Conservation (phyloP, 163 green algal genomes). For the Coccomyxa subellipsoidea region DNA sequence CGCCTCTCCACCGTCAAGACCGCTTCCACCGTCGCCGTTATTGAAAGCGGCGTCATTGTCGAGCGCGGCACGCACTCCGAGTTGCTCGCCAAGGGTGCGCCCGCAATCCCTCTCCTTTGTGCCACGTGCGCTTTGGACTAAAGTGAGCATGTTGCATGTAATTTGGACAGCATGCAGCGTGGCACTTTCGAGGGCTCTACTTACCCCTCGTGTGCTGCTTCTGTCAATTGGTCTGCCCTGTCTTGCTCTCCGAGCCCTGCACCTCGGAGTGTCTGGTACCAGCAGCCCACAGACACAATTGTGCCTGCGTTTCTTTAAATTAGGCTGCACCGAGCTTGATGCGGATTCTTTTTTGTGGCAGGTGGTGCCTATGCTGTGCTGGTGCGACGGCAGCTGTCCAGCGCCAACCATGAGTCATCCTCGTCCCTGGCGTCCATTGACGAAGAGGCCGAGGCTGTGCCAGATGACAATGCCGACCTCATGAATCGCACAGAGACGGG, state of each 20-base stretch:
- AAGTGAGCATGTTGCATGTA: too few relatives aligned
- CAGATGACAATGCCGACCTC: neutral
- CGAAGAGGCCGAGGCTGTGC: conserved; percentile 3
- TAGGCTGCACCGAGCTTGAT: neutral
- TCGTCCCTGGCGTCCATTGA: neutral
- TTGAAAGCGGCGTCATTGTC: conserved; percentile 35
- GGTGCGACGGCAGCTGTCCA: conserved; percentile 25
- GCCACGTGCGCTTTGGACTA: too few relatives aligned
- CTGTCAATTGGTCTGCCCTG: too few relatives aligned
- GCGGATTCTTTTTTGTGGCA: too few relatives aligned
- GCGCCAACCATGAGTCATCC: neutral
- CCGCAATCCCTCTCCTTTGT: neutral
- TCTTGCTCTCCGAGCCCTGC: too few relatives aligned
- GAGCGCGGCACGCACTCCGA: conserved; percentile 50
- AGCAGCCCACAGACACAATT: too few relatives aligned
- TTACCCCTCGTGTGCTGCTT: too few relatives aligned
- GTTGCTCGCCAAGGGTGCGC: conserved; percentile 35
- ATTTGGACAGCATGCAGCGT: too few relatives aligned
- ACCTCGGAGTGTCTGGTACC: too few relatives aligned
- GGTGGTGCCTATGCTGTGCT: conserved; percentile 28
- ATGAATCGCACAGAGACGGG: neutral
- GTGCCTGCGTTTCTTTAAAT: too few relatives aligned
- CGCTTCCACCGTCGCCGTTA: conserved; percentile 30
- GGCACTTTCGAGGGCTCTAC: too few relatives aligned
- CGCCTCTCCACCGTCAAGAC: conserved; percentile 40